Percentiles rank a stretch among this genome's conserved stretches.
phyloP scores from a whole-genome alignment of 169 alveolate species.

The Eimeria acervulina region DNA sequence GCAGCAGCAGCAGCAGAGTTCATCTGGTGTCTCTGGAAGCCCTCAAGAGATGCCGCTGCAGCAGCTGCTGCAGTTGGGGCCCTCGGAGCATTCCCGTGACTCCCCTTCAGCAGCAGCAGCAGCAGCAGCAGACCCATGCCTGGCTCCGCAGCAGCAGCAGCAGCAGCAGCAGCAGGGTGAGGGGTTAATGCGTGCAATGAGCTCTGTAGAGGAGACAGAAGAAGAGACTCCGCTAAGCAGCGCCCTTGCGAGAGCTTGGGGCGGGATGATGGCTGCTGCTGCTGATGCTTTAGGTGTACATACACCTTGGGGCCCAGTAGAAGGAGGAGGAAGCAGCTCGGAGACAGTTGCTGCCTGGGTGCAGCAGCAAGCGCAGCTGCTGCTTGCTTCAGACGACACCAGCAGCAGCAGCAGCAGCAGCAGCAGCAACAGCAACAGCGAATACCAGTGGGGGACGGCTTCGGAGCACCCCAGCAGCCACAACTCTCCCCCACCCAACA shows the following conservation, averaged over 20 bases:
- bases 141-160: slow-evolving; percentile 22
- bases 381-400: slow-evolving; percentile 5
- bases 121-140: background rate
- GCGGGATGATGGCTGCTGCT: background rate
- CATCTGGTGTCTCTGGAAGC: background rate
- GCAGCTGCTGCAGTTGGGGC: background rate
- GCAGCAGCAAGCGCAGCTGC: slow-evolving; percentile 67
- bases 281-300: background rate
- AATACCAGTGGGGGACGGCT: background rate
- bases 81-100: background rate
- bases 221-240: background rate
- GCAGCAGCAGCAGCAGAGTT: slow-evolving; percentile 29
- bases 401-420: slow-evolving; percentile 52
- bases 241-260: slow-evolving; percentile 10
- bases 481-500: background rate
- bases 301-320: background rate
- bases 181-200: background rate
- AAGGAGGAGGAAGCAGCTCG: too few species aligned
- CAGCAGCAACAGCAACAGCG: slow-evolving; percentile 30
- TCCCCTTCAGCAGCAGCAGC: background rate
- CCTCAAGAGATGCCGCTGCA: background rate
- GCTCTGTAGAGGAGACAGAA: background rate
- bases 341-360: slow-evolving; percentile 20
- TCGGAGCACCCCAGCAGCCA: background rate
- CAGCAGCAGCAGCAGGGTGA: slow-evolving; percentile 42